Percentiles rank a stretch among this genome's conserved stretches.
Conservation (phyloP, 139 green algal species). For the Closterium sp. region DNA sequence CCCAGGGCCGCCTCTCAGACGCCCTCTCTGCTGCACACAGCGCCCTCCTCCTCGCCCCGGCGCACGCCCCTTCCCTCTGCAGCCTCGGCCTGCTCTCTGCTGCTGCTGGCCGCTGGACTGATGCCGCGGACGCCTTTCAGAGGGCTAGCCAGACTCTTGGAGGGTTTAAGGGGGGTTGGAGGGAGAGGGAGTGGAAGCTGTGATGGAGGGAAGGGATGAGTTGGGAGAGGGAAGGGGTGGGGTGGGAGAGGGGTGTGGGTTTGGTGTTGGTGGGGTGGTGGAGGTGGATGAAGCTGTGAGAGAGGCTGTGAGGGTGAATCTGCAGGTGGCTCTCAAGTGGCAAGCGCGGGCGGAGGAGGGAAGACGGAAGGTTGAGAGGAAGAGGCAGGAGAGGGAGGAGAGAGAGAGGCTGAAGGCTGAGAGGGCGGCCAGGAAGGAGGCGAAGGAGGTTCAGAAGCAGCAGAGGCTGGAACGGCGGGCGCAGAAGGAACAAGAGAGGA, state of each 20-base stretch:
- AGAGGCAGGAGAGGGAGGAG: background rate
- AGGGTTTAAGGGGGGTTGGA: background rate
- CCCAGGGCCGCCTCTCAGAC: background rate
- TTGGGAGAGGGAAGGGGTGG: background rate
- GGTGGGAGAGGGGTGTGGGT: background rate
- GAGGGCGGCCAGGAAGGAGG: background rate
- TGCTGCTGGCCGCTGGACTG: background rate
- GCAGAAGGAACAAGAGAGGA: background rate
- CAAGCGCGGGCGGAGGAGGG: background rate
- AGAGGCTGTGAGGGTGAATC: background rate
- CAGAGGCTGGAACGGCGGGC: background rate
- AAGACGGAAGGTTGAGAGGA: background rate
- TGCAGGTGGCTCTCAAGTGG: background rate
- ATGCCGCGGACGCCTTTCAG: background rate
- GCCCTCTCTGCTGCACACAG: background rate
- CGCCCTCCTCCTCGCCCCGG: background rate
- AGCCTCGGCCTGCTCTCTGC: background rate
- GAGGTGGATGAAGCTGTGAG: background rate
- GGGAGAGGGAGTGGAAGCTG: background rate
- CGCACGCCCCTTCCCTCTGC: background rate
- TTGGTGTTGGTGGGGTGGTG: background rate
- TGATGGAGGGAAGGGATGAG: background rate
- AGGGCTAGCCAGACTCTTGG: background rate
- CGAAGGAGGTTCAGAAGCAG: background rate
- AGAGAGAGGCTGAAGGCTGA: background rate